Conservation (phyloP, 164 flowering plant genomes). For the Houttuynia cordata region DNA sequence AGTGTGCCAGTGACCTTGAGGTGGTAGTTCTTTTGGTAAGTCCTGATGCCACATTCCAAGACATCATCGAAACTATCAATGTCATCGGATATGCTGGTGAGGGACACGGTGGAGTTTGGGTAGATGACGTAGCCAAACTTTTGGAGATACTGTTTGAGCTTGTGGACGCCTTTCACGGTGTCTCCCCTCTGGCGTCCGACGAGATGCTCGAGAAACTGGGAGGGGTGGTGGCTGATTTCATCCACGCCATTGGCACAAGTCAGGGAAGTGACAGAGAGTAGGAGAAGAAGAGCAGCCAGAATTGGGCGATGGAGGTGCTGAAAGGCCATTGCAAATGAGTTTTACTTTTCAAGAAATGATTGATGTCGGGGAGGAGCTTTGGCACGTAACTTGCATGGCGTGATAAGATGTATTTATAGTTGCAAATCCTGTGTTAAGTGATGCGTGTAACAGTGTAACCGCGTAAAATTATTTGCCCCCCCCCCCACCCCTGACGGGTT, state of each 20-base stretch:
- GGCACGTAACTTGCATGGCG: too few relatives aligned
- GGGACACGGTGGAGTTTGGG: background rate
- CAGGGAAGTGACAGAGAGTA: background rate
- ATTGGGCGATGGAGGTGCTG: background rate
- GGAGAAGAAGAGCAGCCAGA: background rate
- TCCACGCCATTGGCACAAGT: background rate
- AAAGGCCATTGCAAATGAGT: slow-evolving; percentile 4
- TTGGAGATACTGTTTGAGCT: slow-evolving; percentile 15
- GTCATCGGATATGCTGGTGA: slow-evolving; percentile 3
- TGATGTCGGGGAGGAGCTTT: too few relatives aligned
- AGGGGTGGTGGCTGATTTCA: background rate
- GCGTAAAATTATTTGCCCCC: too few relatives aligned
- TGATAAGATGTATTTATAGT: too few relatives aligned
- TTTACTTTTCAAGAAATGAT: too few relatives aligned
- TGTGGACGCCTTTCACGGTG: slow-evolving; percentile 6
- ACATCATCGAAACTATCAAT: slow-evolving; percentile 15
- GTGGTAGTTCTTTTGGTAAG: slow-evolving; percentile 18
- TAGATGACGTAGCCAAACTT: slow-evolving; percentile 15
- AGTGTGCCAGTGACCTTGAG: slow-evolving; percentile 19
- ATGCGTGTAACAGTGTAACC: too few relatives aligned
- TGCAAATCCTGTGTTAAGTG: too few relatives aligned
- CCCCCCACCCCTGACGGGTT: too few relatives aligned
- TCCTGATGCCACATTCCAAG: slow-evolving; percentile 18
- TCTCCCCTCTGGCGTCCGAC: slow-evolving; percentile 19
- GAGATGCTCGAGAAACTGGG: slow-evolving; percentile 4